Evolutionary conservation across 108 stramenopile genomes (phyloP), one percentile per base, ranked within the genome.

Genomic region (Nitzschia sp.): DNA sequence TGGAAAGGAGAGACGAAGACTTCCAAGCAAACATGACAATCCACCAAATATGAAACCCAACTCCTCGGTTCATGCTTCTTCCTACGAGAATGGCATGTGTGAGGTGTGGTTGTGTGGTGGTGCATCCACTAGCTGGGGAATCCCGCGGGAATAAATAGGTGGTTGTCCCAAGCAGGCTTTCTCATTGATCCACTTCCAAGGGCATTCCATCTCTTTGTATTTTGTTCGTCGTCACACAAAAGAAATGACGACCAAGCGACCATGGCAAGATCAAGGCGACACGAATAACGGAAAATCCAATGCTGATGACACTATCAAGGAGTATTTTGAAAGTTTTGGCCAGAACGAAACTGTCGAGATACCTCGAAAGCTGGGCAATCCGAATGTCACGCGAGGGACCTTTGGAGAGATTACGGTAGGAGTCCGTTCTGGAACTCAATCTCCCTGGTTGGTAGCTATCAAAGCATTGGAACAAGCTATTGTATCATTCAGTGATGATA

Each of bases 341-440:
- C 21, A 61, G 22, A 60, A 71, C 1, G 11, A 39, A 20, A 53
- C 62, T 21, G 51, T 51, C 37, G 60, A 51, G 6, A 71, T 62
- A 6, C 2, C 10, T 2, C 21, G 11, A 48, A 42, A 34, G 29
- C 29, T 24, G 21, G 67, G 67, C 10, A 68, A 67, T 56, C 52
- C 67, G 7, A 38, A 19, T 12, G 62, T 77, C 67, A 57, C 69
- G 0, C 78, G 83, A 9, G 89, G 89, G 40, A 81, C 86, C 10
- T 90, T 87, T 76, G 89, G 89, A 21, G 78, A 81, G 12, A 60
- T 90, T 54, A 78, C 84, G 34, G 76, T 90, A 8, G 89, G 83
- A 15, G 61, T 88, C 38, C 63, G 21, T 25, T 9, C 61, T 11
- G 10, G 22, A 25, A 67, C 51, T 9, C 34, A 55, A 76, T 46